A percentile compares a stretch with the other conserved stretches of the same genome.
Conservation (phyloP, 2,329 filamentous ascomycete species). For the Polytolypa hystricis region DNA sequence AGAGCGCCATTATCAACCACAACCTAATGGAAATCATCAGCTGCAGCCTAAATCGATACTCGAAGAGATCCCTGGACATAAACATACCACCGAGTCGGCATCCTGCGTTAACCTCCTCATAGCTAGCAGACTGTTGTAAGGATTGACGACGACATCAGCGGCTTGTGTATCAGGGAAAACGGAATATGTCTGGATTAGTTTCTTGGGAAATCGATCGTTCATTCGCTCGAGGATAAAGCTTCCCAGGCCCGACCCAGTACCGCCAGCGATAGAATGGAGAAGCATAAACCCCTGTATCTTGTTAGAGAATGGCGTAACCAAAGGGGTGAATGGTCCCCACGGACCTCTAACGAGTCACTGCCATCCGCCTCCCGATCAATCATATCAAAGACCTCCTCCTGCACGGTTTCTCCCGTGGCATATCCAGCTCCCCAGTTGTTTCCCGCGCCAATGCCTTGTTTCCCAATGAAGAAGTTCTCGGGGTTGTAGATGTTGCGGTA, state of each 20-base stretch:
- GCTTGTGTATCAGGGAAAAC: constrained; percentile 93
- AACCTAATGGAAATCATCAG: constrained; percentile 34
- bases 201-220: constrained; percentile 97
- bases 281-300: constrained; percentile 78
- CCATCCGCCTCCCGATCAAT: constrained; percentile 97
- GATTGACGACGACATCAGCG: constrained; percentile 89
- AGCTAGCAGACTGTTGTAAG: constrained; percentile 91
- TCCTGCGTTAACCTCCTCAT: constrained; percentile 90
- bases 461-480: constrained; percentile 96
- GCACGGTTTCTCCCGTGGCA: constrained; percentile 78
- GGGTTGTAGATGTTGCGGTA: constrained; percentile 99
- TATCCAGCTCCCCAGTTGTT: constrained; percentile 99
- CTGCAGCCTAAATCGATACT: background rate
- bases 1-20: constrained; percentile 94
- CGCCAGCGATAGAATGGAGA: constrained; percentile 92
- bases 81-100: constrained; percentile 74
- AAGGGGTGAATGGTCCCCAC: background rate
- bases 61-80: background rate
- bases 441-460: constrained; percentile 83
- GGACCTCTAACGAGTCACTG: constrained; percentile 83
- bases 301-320: background rate
- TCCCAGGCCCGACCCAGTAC: constrained; percentile 89
- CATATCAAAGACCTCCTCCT: constrained; percentile 98
- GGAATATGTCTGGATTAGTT: constrained; percentile 97
- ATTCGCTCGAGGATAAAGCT: constrained; percentile 90